Evolutionary conservation across 441 rosid species (phyloP).

Genomic region (Syzygium syzygioides): DNA sequence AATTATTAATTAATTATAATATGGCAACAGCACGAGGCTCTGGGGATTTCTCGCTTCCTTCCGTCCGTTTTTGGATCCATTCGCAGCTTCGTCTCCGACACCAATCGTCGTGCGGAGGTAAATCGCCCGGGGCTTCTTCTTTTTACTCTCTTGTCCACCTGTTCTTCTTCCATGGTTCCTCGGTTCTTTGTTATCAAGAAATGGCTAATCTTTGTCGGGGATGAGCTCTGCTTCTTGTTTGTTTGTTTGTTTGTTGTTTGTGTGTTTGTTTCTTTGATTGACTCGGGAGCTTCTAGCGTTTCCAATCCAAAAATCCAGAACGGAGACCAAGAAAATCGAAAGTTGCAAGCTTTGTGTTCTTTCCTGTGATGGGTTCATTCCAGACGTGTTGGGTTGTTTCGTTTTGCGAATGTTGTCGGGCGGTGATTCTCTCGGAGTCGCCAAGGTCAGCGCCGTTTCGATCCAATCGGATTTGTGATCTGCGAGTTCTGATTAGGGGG

Average conservation of each 20-base stretch:
- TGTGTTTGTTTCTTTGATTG: not conserved
- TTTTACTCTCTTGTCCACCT: not conserved
- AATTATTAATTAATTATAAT: too few relatives aligned
- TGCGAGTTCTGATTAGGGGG: not conserved
- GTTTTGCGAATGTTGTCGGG: not conserved
- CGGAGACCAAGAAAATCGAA: not conserved
- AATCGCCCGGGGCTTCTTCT: not conserved
- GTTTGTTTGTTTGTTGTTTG: not conserved
- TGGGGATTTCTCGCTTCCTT: not conserved
- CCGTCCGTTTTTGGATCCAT: not conserved
- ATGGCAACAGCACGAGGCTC: not conserved
- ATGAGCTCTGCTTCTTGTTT: not conserved
- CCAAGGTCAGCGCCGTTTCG: not conserved
- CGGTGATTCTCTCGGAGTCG: not conserved
- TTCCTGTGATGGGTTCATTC: not conserved
- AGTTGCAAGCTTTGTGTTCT: not conserved
- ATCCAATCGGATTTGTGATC: not conserved
- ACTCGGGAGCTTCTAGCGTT: not conserved
- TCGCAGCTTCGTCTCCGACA: not conserved
- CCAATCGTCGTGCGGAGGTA: not conserved
- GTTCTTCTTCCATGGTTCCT: not conserved
- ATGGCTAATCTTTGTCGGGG: not conserved
- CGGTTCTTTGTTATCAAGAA: not conserved
- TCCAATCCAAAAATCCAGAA: not conserved
- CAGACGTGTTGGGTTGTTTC: not conserved